phyloP scores from a whole-genome alignment of 129 eudicot species.

The sunflower (Helianthus annuus) region HanXRQr2.0-SUNRISE NC_035438.2:82588949-82589448 shows the following conservation, averaged over 20 bases:
- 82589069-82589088: neutral
- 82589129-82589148: neutral
- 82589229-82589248: conserved; percentile 62
- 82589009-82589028: neutral
- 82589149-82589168: conserved; percentile 43
- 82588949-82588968: no score
- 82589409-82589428: conserved; percentile 37
- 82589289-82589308: conserved; percentile 48
- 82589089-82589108: neutral
- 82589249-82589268: conserved; percentile 51
- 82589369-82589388: conserved; percentile 50
- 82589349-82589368: conserved; percentile 43
- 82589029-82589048: no score
- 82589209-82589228: conserved; percentile 43
- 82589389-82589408: conserved; percentile 57
- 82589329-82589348: conserved; percentile 58
- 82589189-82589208: conserved; percentile 37
- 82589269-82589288: conserved; percentile 76
- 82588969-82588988: no score
- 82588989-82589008: neutral
- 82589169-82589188: conserved; percentile 18
- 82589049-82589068: neutral
- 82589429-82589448: conserved; percentile 36
- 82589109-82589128: no score
- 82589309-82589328: conserved; percentile 56